Evolutionary conservation across 164 flowering plant species (phyloP).

Genomic region (Vitis rupestris): DNA sequence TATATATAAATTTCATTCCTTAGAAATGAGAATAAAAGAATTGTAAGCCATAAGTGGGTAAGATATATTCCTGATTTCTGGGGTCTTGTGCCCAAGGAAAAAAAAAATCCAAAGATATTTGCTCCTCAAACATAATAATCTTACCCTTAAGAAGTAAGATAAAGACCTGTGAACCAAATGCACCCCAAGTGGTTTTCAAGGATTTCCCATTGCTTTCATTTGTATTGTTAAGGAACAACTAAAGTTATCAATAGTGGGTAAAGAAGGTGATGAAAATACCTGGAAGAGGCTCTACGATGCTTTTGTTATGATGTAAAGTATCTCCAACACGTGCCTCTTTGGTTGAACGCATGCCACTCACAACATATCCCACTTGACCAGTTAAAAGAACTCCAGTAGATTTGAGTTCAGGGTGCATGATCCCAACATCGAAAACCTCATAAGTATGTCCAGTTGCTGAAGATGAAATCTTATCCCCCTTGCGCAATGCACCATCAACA

Average conservation of each 20-base stretch:
- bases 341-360: conserved; percentile 94
- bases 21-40: no score
- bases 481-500: conserved; percentile 82
- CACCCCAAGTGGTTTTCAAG: no score
- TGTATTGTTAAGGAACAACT: no score
- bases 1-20: no score
- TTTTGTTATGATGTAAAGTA: conserved; percentile 58
- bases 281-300: conserved; percentile 73
- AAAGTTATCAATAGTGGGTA: background rate
- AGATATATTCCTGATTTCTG: no score
- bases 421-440: conserved; percentile 81
- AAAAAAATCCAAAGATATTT: no score
- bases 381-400: conserved; percentile 83
- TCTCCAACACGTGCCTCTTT: conserved; percentile 97
- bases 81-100: no score
- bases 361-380: conserved; percentile 95
- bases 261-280: conserved; percentile 39
- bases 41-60: no score
- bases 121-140: no score
- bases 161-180: no score
- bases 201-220: no score
- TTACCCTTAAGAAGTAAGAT: no score
- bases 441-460: conserved; percentile 82
- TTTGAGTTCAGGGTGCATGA: conserved; percentile 94
- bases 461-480: conserved; percentile 87